Evolutionary conservation across 345 rosid species (phyloP), one percentile per base, ranked within the genome.

Genomic region (Brassica rapa): DNA sequence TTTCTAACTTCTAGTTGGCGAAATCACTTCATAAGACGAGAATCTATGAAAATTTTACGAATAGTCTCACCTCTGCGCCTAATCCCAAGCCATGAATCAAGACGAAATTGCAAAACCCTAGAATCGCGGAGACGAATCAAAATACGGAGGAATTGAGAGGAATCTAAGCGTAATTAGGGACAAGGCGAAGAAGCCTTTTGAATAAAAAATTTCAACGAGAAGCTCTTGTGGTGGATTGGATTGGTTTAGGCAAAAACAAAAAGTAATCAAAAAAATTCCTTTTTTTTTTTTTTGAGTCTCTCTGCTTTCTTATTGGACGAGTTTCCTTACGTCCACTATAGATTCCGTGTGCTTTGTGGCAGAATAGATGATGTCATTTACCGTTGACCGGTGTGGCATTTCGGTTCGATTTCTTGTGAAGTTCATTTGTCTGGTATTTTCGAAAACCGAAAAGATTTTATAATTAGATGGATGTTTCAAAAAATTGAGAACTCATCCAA

Each of bases 71-170:
- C 83, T 65, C 56, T 5, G 55, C 64, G 64, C 71, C 76, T 75
- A 75, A 80, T 24, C 57, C 14, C 56, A 75, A 65, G 68, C 39
- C 62, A 32, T 56, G 62, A 59, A 64, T 57, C 64, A 35, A 10
- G 0, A 76, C 73, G 67, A 6, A 70, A 70, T 39, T 64, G 72
- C 0, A 7, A 64, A 80, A 70, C 83, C 83, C 83, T 80, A 75
- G 73, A 75, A 75, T 55, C 51, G 4, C 53, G 79, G 71, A 39
- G 76, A 46, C 75, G 72, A 39, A 69, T 37, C 25, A 41, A 70
- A 59, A 65, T 9, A 23, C 33, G 33, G 61, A 57, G 3, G 21
- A 74, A 39, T 39, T 69, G 24, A 7, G 39, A 69, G 66, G 21
- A 70, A 43, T 65, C 68, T 8, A 39, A 74, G 71, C 61, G 75